Evolutionary conservation across 345 rosid species (phyloP).

Genomic region (Eucalyptus albens): DNA sequence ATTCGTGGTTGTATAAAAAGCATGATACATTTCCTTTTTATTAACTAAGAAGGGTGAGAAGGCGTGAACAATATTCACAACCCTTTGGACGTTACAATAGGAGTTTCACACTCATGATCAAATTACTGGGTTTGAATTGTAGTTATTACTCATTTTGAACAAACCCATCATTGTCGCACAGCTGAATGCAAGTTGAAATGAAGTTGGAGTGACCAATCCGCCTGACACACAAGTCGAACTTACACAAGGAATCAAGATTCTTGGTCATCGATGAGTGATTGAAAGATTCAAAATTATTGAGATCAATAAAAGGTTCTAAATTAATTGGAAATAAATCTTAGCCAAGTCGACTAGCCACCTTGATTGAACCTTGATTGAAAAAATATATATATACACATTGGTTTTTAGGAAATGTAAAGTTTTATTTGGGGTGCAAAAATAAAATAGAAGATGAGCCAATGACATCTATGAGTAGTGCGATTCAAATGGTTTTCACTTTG

Average conservation of each 20-base stretch:
- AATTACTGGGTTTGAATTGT: neutral
- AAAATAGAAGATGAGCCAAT: neutral
- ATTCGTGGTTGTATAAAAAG: neutral
- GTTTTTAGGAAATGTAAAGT: neutral
- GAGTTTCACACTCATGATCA: neutral
- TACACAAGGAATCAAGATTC: neutral
- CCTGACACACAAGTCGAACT: neutral
- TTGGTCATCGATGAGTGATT: neutral
- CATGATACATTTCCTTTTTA: no score
- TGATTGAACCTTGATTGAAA: neutral
- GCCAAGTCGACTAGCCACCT: neutral
- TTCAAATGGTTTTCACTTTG: neutral
- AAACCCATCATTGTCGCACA: neutral
- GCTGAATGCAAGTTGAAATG: neutral
- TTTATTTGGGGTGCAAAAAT: neutral
- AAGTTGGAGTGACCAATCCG: neutral
- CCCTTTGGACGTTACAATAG: neutral
- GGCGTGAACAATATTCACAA: neutral
- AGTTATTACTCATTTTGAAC: neutral
- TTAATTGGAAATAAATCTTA: neutral
- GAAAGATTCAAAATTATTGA: neutral
- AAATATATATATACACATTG: neutral
- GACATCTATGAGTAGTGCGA: neutral
- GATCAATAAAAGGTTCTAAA: neutral
- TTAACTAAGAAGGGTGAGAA: neutral